Conservation (phyloP, 2,329 filamentous ascomycete genomes). For the Botryotinia convoluta region DNA sequence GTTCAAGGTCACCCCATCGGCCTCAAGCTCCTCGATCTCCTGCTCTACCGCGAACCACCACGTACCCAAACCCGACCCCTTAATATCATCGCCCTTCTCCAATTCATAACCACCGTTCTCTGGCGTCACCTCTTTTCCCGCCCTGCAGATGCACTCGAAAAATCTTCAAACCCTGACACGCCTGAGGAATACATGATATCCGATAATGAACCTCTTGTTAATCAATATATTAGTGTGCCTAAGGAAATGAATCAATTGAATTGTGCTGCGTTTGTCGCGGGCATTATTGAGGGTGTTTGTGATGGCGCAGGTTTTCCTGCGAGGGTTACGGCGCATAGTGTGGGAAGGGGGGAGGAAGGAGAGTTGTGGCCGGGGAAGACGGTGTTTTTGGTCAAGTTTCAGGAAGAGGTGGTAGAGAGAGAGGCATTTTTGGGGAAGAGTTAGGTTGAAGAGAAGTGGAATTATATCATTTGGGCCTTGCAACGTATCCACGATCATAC, state of each 20-base stretch:
- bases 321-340: conserved; percentile 84
- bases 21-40: conserved; percentile 89
- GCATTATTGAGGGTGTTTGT: conserved; percentile 92
- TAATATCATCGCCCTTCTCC: conserved; percentile 84
- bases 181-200: conserved; percentile 98
- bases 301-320: conserved; percentile 89
- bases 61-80: conserved; percentile 75
- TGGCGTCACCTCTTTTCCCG: conserved; percentile 92
- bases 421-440: conserved; percentile 74
- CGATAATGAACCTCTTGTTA: conserved; percentile 95
- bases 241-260: conserved; percentile 96
- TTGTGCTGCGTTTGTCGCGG: conserved; percentile 92
- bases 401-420: conserved; percentile 84
- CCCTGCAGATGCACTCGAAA: conserved; percentile 89
- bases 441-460: conserved; percentile 14
- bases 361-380: conserved; percentile 97
- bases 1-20: conserved; percentile 90
- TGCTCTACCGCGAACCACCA: conserved; percentile 77
- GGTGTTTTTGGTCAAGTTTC: conserved; percentile 92
- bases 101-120: conserved; percentile 89
- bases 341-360: conserved; percentile 55
- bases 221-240: conserved; percentile 88
- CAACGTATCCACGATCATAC: background rate
- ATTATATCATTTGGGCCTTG: background rate
- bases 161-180: conserved; percentile 75